Evolutionary conservation across 306 rosid genomes (phyloP), one percentile per base, ranked within the genome.

Genomic region (Trifolium subterraneum): DNA sequence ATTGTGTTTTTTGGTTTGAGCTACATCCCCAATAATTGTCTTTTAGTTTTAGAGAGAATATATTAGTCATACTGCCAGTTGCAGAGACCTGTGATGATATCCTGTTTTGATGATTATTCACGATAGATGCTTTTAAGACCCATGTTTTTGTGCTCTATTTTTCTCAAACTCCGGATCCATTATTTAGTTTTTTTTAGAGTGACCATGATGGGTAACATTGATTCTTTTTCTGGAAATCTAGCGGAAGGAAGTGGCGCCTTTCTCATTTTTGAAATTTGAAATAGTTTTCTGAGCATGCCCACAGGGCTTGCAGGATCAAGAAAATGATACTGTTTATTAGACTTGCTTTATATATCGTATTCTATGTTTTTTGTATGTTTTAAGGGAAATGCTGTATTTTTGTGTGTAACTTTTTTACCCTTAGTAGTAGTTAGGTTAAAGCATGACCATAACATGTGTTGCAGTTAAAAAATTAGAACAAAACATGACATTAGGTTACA

Each of bases 341-440:
- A 31, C 20, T 29, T 29, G 1, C 65, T 27, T 60, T 60, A 60
- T 27, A 15, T 27, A 60, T 29, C 12, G 11, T 29, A 60, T 27
- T 8, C 44, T 33, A 18, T 19, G 29, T 19, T 36, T 18, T 45
- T 19, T 64, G 25, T 55, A 58, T 23, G 39, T 59, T 72, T 16
- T 20, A 48, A 71, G 68, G 73, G 6, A 33, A n/a, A 50, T 62
- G 72, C 33, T 62, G 71, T 41, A 31, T 59, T 58, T 70, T 36
- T 15, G 8, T 19, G 52, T 31, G 56, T 19, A 51, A 44, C 20
- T 15, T 33, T 71, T 71, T 51, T 15, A 61, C 41, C 20, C 20
- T 61, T 29, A 3, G 13, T 10, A 19, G 66, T 61, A n/a, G 22
- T 61, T 61, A 8, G 42, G 66, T 61, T 59, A 25, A 16, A 59